Evolutionary conservation across 352 stramenopile genomes (phyloP).

Genomic region (Plasmopara viticola): DNA sequence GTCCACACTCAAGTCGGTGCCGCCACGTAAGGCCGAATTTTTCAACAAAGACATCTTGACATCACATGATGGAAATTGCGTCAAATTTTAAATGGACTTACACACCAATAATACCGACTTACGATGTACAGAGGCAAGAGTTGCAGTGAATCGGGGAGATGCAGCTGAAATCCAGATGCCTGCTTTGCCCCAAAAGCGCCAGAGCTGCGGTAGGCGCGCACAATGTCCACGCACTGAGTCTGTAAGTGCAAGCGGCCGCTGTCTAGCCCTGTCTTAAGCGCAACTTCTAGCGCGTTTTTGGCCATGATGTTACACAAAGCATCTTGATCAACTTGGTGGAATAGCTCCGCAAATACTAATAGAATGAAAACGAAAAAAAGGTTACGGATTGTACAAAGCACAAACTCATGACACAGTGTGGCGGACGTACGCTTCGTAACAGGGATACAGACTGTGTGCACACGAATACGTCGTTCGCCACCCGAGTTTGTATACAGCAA

Average conservation of each 20-base stretch:
- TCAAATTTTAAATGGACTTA: background rate
- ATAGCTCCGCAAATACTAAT: conserved; percentile 87
- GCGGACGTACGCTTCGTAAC: conserved; percentile 76
- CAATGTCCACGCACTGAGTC: conserved; percentile 90
- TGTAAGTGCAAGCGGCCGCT: conserved; percentile 91
- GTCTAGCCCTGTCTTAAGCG: conserved; percentile 93
- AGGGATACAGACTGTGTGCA: conserved; percentile 95
- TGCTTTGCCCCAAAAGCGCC: conserved; percentile 68
- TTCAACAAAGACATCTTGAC: conserved; percentile 96
- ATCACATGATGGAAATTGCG: background rate
- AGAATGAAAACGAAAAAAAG: conserved; percentile 5
- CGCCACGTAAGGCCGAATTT: conserved; percentile 94
- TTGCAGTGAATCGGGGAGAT: conserved; percentile 88
- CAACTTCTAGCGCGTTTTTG: conserved; percentile 92
- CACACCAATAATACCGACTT: conserved; percentile 18
- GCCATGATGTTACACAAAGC: conserved; percentile 92
- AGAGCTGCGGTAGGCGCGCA: conserved; percentile 85
- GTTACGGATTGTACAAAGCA: background rate
- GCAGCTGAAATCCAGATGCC: conserved; percentile 65
- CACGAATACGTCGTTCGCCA: conserved; percentile 96
- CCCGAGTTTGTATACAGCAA: conserved; percentile 97
- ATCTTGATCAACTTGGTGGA: conserved; percentile 90
- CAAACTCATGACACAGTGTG: background rate
- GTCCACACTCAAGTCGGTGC: conserved; percentile 94
- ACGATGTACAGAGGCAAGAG: conserved; percentile 94